These are phyloP conservation scores for Trapa incisa DNA, from an alignment of 345 rosid genomes.

Conservation along the genomic window DNA sequence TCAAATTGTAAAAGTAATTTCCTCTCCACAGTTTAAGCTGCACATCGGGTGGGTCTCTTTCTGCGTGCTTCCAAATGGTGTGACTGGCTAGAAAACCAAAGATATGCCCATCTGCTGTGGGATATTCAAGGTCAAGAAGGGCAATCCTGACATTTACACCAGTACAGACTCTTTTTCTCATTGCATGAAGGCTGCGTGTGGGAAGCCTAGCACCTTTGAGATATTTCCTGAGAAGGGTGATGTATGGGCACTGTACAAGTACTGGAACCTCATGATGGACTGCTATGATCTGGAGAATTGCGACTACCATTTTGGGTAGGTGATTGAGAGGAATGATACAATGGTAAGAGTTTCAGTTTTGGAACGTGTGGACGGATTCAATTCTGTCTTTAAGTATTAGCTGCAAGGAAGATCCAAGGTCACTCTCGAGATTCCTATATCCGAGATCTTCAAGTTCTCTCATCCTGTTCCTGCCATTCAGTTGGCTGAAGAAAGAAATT, in stretches of 20 bases:
- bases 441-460: constrained; percentile 38
- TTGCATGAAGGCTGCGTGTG: constrained; percentile 24
- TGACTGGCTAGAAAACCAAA: constrained; percentile 23
- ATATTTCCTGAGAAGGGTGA: constrained; percentile 41
- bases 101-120: constrained; percentile 39
- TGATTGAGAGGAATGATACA: constrained; percentile 26
- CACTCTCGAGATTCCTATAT: constrained; percentile 11
- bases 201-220: constrained; percentile 16
- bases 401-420: constrained; percentile 15
- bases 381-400: constrained; percentile 44
- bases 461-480: constrained; percentile 43
- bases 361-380: constrained; percentile 35
- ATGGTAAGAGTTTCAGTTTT: constrained; percentile 32
- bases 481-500: constrained; percentile 34
- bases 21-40: constrained; percentile 18
- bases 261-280: constrained; percentile 32
- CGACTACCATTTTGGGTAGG: constrained; percentile 52
- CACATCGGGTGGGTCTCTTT: constrained; percentile 31
- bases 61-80: constrained; percentile 11
- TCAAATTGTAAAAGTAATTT: constrained; percentile 19
- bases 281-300: constrained; percentile 36
- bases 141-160: constrained; percentile 12
- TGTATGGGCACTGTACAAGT: constrained; percentile 44
- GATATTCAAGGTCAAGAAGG: constrained; percentile 24
- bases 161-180: constrained; percentile 28